Conservation (phyloP, 1,139 yeast genomes). For the Saccharomyces hybrid region DNA sequence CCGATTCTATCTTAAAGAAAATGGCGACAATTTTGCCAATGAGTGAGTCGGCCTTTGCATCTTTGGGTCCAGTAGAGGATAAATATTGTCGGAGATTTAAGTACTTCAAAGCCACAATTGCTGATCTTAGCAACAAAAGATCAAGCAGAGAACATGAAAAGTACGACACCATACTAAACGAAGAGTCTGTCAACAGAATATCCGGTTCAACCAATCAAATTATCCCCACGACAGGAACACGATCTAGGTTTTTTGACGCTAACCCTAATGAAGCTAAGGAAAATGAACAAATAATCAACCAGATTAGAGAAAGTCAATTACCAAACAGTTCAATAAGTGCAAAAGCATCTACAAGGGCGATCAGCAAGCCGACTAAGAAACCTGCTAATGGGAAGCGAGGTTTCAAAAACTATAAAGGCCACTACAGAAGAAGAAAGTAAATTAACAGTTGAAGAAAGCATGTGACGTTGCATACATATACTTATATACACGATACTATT, state of each 20-base stretch:
- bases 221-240: constrained; percentile 6
- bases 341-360: background rate
- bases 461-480: background rate
- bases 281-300: constrained; percentile 16
- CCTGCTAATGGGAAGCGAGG: constrained; percentile 6
- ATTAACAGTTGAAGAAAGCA: background rate
- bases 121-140: constrained; percentile 34
- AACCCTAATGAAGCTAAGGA: constrained; percentile 9
- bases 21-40: constrained; percentile 52
- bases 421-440: constrained; percentile 3
- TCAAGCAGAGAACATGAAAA: background rate
- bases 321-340: background rate
- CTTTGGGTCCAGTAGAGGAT: constrained; percentile 37
- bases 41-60: constrained; percentile 43
- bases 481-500: background rate
- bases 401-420: constrained; percentile 7
- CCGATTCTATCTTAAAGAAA: constrained; percentile 45
- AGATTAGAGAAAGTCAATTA: constrained; percentile 14
- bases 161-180: constrained; percentile 11
- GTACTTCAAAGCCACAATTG: constrained; percentile 41
- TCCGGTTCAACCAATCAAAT: background rate
- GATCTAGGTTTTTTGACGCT: constrained; percentile 17
- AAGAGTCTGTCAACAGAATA: constrained; percentile 4
- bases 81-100: constrained; percentile 41
- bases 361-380: constrained; percentile 4